Conservation (phyloP, 2,329 filamentous ascomycete species). For the Endothia cerciana region DNA sequence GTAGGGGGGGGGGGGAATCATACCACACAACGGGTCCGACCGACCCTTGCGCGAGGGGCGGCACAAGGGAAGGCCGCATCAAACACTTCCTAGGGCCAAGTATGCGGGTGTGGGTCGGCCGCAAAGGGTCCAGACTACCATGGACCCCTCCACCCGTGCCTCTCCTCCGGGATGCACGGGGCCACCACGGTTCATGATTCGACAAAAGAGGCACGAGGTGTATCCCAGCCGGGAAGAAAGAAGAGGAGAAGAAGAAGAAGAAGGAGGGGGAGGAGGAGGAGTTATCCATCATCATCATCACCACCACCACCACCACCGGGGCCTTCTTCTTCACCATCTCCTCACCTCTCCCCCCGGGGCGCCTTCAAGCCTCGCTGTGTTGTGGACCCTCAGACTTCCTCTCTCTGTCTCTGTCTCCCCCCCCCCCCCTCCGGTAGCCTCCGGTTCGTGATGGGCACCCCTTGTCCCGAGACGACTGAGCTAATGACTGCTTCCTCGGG, state of each 20-base stretch:
- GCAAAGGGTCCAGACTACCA: conserved; percentile 21
- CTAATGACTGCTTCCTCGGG: too few species aligned
- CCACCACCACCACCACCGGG: too few species aligned
- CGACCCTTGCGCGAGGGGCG: neutral
- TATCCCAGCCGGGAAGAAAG: neutral
- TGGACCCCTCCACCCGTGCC: conserved; percentile 5
- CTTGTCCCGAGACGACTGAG: too few species aligned
- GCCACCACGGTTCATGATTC: neutral
- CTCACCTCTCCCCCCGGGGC: too few species aligned
- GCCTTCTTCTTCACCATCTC: neutral
- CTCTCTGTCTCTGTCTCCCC: neutral
- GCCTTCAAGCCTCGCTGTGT: neutral
- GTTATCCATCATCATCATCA: neutral
- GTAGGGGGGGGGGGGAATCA: neutral
- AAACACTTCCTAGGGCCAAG: neutral
- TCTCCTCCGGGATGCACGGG: neutral
- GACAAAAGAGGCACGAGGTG: neutral
- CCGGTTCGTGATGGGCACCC: too few species aligned
- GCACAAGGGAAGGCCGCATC: neutral
- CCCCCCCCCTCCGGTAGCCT: neutral
- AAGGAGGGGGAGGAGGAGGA: neutral
- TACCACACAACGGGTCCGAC: neutral
- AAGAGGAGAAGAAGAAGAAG: neutral
- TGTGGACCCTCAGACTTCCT: neutral
- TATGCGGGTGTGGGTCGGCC: conserved; percentile 9